phyloP scores from a whole-genome alignment of 495 filamentous ascomycete genomes.

The Penicillium diatomitis region DNA sequence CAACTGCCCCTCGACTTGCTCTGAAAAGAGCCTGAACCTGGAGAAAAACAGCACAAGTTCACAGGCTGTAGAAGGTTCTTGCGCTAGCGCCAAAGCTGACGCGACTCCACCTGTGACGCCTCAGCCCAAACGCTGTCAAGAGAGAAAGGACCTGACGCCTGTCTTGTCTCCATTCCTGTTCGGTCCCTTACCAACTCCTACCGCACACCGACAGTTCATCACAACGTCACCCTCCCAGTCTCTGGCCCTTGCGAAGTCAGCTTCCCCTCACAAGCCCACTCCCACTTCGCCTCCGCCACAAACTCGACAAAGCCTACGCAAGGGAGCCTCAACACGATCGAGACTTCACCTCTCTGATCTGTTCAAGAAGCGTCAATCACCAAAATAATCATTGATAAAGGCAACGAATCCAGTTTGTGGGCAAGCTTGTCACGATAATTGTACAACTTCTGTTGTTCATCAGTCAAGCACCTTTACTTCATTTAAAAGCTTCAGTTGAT shows the following conservation, averaged over 20 bases:
- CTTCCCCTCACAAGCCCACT: neutral
- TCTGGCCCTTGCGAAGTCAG: neutral
- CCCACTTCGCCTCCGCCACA: neutral
- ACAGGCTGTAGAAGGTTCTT: neutral
- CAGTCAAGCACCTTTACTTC: no score
- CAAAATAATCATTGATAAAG: neutral
- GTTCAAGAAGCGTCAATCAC: neutral
- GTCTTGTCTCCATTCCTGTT: neutral
- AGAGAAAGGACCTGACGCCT: neutral
- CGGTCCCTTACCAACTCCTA: conserved; percentile 1
- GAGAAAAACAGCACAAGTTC: neutral
- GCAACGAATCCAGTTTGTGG: neutral
- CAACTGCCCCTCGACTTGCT: neutral
- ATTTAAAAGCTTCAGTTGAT: neutral
- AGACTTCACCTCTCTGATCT: neutral
- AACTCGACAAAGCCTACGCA: neutral
- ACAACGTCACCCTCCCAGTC: neutral
- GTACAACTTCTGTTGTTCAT: no score
- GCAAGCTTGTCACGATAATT: no score
- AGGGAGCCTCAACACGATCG: neutral
- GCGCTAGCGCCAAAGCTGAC: neutral
- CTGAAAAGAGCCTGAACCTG: neutral
- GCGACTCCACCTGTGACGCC: neutral
- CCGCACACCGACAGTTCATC: neutral
- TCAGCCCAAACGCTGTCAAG: neutral